These are phyloP conservation scores for Chloris gayana DNA, from an alignment of 176 grass and related monocot genomes.

Conservation along the genomic window DNA sequence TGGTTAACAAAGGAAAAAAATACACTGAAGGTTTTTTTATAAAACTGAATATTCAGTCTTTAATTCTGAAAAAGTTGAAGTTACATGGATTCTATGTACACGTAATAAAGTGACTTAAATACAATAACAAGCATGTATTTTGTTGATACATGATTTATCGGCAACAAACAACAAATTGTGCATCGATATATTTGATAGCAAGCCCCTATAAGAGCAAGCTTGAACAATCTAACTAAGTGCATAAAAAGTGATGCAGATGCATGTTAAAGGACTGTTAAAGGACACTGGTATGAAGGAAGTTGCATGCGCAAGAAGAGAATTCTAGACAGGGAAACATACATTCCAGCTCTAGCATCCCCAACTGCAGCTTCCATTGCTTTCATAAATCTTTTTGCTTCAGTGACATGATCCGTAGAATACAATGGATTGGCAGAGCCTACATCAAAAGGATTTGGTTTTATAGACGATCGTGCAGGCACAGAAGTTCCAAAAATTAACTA, in stretches of 20 bases:
- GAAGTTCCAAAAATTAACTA: slow-evolving; percentile 3
- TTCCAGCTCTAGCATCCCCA: slow-evolving; percentile 48
- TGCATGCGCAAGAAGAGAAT: slow-evolving; percentile 29
- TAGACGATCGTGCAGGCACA: background rate
- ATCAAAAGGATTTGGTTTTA: slow-evolving; percentile 5
- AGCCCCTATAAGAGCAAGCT: background rate
- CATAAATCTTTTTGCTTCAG: slow-evolving; percentile 71
- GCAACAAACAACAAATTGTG: no score
- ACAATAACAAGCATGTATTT: background rate
- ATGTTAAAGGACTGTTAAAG: no score
- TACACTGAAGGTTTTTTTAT: background rate
- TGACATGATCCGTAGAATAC: slow-evolving; percentile 76
- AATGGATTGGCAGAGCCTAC: slow-evolving; percentile 87
- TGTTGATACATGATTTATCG: no score
- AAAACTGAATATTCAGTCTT: background rate
- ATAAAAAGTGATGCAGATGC: slow-evolving; percentile 10
- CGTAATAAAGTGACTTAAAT: background rate
- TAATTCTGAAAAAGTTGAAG: background rate
- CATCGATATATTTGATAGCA: background rate
- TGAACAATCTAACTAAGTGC: background rate
- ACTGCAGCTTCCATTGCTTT: slow-evolving; percentile 55
- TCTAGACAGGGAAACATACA: slow-evolving; percentile 22
- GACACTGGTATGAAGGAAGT: background rate
- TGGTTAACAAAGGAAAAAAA: background rate
- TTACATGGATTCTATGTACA: background rate